phyloP scores from a whole-genome alignment of 225 moss, liverwort and hornwort genomes.

The Physcomitrium patens region DNA sequence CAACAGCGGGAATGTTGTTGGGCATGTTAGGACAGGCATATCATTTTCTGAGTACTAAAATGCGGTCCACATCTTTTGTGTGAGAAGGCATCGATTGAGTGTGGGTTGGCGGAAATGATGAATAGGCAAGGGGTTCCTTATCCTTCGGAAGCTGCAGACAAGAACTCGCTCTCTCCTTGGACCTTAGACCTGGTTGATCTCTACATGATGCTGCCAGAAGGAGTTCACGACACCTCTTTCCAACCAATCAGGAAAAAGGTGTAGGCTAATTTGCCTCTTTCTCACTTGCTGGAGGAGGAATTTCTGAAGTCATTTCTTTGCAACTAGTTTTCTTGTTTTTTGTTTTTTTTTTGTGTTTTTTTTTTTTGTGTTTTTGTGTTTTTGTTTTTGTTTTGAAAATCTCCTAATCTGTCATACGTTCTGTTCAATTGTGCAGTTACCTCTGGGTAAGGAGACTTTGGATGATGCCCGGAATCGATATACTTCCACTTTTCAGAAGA shows the following conservation, averaged over 20 bases:
- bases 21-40: background rate
- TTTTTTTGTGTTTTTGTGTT: too few relatives aligned
- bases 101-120: constrained; percentile 56
- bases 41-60: background rate
- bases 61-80: background rate
- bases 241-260: constrained; percentile 47
- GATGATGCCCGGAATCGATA: constrained; percentile 33
- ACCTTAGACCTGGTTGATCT: constrained; percentile 49
- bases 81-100: constrained; percentile 66
- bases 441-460: constrained; percentile 21
- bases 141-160: constrained; percentile 29
- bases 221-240: constrained; percentile 45
- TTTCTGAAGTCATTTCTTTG: background rate
- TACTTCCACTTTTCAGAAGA: constrained; percentile 34
- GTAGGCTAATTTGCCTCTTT: background rate
- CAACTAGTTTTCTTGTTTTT: background rate
- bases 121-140: constrained; percentile 28
- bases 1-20: background rate
- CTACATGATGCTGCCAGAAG: constrained; percentile 40
- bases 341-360: background rate
- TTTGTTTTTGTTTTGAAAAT: too few relatives aligned
- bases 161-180: constrained; percentile 27
- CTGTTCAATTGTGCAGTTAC: constrained; percentile 31
- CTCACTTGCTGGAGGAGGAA: background rate
- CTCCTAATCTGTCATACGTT: background rate